Conservation (phyloP, 139 green algal genomes). For the Chlamydomonas eustigma region DNA sequence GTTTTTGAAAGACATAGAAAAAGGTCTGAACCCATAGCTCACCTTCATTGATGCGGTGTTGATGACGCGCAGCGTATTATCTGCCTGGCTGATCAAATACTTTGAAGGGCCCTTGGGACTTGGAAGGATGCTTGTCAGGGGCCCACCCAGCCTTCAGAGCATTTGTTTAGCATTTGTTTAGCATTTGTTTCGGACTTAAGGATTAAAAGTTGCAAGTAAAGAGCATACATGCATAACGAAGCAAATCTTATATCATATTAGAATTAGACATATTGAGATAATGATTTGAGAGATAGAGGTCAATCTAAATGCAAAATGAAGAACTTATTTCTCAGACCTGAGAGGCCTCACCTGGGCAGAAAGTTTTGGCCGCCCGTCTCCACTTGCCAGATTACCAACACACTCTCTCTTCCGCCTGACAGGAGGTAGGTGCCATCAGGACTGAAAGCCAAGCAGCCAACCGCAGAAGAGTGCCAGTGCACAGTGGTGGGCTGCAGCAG, state of each 20-base stretch:
- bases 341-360: conserved; percentile 26
- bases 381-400: conserved; percentile 80
- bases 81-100: conserved; percentile 53
- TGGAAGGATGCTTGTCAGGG: conserved; percentile 45
- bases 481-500: conserved; percentile 46
- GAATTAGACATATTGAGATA: too few relatives aligned
- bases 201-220: too few relatives aligned
- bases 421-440: conserved; percentile 69
- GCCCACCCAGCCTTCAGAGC: conserved; percentile 62
- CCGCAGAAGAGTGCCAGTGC: conserved; percentile 83
- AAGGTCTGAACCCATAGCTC: too few relatives aligned
- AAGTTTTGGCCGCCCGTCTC: conserved; percentile 28
- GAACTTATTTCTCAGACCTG: too few relatives aligned
- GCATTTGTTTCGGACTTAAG: too few relatives aligned
- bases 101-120: conserved; percentile 43
- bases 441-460: conserved; percentile 70
- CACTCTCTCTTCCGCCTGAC: conserved; percentile 76
- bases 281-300: too few relatives aligned
- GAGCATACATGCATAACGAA: neutral
- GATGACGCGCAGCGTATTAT: conserved; percentile 74
- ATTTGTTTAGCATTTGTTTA: too few relatives aligned
- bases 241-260: neutral
- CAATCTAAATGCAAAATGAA: too few relatives aligned
- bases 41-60: conserved; percentile 51
- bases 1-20: too few relatives aligned